phyloP scores from a whole-genome alignment of 495 filamentous ascomycete species.

The Pseudomonodictys pantanalensis region DNA sequence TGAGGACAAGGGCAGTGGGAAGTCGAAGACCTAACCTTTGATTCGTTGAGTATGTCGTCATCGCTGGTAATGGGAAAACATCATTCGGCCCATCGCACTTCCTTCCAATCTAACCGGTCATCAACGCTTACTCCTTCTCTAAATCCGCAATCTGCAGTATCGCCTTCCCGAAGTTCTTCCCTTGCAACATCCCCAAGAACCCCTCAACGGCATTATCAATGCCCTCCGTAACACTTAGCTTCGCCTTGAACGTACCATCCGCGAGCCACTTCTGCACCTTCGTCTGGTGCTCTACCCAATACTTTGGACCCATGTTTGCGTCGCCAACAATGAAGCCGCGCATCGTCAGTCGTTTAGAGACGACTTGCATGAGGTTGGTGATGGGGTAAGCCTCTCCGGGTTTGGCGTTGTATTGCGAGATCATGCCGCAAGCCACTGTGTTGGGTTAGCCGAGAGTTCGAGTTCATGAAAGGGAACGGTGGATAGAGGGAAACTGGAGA shows the following conservation, averaged over 20 bases:
- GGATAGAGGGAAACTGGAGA: too few species aligned
- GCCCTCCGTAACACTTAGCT: slow-evolving; percentile 67
- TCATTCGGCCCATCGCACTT: too few species aligned
- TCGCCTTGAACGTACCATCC: slow-evolving; percentile 75
- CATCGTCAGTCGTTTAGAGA: slow-evolving; percentile 58
- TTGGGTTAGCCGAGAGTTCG: slow-evolving; percentile 13
- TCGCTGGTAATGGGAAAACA: not conserved
- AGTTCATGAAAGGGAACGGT: too few species aligned
- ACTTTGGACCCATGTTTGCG: slow-evolving; percentile 64
- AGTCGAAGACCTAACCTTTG: too few species aligned
- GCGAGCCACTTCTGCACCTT: slow-evolving; percentile 80
- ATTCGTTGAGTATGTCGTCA: not conserved
- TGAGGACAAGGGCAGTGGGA: too few species aligned
- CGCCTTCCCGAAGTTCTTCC: slow-evolving; percentile 92
- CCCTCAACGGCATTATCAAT: slow-evolving; percentile 81
- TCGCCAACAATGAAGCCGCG: slow-evolving; percentile 78
- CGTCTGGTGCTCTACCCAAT: slow-evolving; percentile 73
- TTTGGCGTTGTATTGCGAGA: slow-evolving; percentile 73
- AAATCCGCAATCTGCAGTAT: slow-evolving; percentile 65
- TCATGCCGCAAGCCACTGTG: slow-evolving; percentile 60
- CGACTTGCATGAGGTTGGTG: slow-evolving; percentile 58
- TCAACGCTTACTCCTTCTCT: slow-evolving; percentile 12
- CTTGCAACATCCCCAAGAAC: slow-evolving; percentile 79
- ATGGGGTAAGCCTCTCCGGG: slow-evolving; percentile 62
- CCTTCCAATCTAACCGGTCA: too few species aligned